Base-by-base conservation (phyloP, 495 filamentous ascomycete species). In the Penicillium maclennaniae region DNA sequence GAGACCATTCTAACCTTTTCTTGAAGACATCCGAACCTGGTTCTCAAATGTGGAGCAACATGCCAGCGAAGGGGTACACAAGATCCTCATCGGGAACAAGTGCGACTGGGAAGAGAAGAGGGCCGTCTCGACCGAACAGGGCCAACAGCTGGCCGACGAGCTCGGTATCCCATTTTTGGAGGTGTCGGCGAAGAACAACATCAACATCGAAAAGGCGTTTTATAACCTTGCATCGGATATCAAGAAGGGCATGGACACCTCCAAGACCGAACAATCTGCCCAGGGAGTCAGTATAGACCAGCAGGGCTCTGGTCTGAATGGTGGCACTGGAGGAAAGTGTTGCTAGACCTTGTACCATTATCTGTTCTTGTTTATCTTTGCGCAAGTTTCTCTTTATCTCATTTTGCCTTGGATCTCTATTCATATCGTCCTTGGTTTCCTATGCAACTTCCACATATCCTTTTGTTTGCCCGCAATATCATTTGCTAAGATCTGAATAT, bases 31-130 rank as follows among this genome's bases (percentile, higher is more conserved):
- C 70, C 87, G 90, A 61, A 97, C 93, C 49, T 98, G 93, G 93
- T 98, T 98, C 70, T 92, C 90, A 58, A 97, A 98, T 76, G 93
- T 98, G 47, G 93, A 98, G 68, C 92, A 97, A 70, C 95, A 99
- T 75, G 93, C 95, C 44, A 97, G 92, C 54, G 93, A 97, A 75
- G 95, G 95, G 58, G 93, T 99, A 59, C 96, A 97, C 84, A 99
- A 97, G 79, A 97, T 99, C 63, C 85, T 99, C 45, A 96, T 99
- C 54, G 93, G 93, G 62, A 99, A 99, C 80, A 99, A 99, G 75
- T 98, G 93, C 74, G 93, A 99, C 75, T 97, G 95, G 95, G 92
- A 97, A 73, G 93, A 99, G 72, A 99, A 97, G 79, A 83, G 95
- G 56, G 88, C 85, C 16, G 88, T 99, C 17, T 89, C 90, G 23